Conservation (phyloP, 768 basidiomycete genomes). For the Antrodiella citrinella region DNA sequence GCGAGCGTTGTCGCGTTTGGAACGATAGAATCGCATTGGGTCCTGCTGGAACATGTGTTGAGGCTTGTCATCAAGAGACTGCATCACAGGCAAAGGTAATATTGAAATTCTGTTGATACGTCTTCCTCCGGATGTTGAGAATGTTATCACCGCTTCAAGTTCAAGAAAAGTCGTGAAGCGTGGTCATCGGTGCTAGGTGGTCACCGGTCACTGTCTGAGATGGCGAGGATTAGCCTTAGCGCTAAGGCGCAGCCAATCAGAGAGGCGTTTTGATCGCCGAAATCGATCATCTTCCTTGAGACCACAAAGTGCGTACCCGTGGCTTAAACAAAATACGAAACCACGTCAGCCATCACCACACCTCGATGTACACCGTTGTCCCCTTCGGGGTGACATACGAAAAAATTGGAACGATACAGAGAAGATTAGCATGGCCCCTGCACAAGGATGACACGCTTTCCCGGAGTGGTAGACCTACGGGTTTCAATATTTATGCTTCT, state of each 20-base stretch:
- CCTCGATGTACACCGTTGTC: too few species aligned
- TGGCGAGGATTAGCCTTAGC: not conserved
- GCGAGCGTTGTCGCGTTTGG: constrained; percentile 64
- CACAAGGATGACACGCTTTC: constrained; percentile 99
- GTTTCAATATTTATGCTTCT: constrained; percentile 31
- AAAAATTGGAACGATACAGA: constrained; percentile 99
- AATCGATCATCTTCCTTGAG: too few species aligned
- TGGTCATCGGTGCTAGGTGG: not conserved
- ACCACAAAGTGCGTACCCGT: too few species aligned
- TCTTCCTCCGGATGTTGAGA: not conserved
- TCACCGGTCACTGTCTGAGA: not conserved
- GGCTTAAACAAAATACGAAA: too few species aligned
- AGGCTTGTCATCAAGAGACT: not conserved
- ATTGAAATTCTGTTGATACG: too few species aligned
- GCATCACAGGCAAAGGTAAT: not conserved
- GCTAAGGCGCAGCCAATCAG: too few species aligned
- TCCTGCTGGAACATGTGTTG: constrained; percentile 32
- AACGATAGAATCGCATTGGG: constrained; percentile 81
- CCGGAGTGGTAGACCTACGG: constrained; percentile 71
- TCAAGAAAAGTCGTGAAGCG: not conserved
- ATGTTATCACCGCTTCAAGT: not conserved
- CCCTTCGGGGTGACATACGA: constrained; percentile 92
- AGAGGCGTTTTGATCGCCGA: too few species aligned
- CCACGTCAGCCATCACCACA: too few species aligned
- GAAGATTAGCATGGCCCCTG: constrained; percentile 99